Base-by-base conservation (phyloP, 371 early-diverging fungal genomes). In the Fennellomyces sp. region DNA sequence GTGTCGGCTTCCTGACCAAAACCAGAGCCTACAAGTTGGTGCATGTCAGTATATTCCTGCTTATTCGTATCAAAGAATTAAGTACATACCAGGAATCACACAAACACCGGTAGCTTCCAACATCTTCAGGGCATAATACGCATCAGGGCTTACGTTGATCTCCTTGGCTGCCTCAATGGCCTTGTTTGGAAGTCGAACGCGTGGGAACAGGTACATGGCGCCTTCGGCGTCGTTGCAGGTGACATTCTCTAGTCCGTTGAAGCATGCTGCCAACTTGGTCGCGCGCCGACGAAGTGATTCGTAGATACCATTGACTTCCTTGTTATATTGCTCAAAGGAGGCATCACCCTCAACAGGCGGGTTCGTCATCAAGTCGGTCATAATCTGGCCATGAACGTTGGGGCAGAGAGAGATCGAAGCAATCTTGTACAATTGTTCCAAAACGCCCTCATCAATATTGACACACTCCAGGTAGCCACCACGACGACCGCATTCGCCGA, bases 401-500 rank as follows among this genome's bases (percentile, higher is more conserved):
- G 98, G 94, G 68, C 98, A 98, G 51, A 98, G 80, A 27, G 87
- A 85, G 48, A 97, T 88, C 35, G 95, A 95, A 4, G 95, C 91
- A 56, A 97, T 81, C 81, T 98, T 98, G 78, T 97, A 94, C 33
- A 97, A 72, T 64, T 96, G 87, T 6, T 85, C 93, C 70, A 88
- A 73, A 33, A 97, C 89, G 10, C 75, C 66, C 4, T 78, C 66
- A 70, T 92, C 91, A 61, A 97, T 84, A 49, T 91, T 91, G 49
- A 86, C 83, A 53, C 92, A 93, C 78, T 97, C 99, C 82, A 96
- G 93, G 80, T 95, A 98, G 3, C 98, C 99, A 58, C 98, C 99
- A 41, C 99, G 93, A 50, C 94, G 91, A 42, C 99, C 99, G 66
- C 99, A 98, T 72, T 98, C 99, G 58, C 99, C 99, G 63, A 98